Evolutionary conservation across 306 rosid species (phyloP).

Genomic region (Castanospermum australe): DNA sequence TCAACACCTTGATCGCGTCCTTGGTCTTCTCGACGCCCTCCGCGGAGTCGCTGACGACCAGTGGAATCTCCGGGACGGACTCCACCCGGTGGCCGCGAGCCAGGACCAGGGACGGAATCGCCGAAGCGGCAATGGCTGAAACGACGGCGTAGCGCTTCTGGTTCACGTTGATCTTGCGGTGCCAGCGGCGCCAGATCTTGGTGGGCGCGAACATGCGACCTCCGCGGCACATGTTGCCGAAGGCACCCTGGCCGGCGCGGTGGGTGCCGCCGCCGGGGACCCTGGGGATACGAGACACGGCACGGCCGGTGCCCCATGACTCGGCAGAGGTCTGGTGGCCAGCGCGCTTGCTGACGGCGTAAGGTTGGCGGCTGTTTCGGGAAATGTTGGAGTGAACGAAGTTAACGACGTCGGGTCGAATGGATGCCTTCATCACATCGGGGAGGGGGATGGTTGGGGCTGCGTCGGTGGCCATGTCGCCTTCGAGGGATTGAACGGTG

Average conservation of each 20-base stretch:
- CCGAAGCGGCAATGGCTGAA: conserved; percentile 89
- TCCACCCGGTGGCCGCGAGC: conserved; percentile 84
- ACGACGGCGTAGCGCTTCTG: conserved; percentile 80
- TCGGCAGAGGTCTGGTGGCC: conserved; percentile 92
- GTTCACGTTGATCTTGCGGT: conserved; percentile 74
- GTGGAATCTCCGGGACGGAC: conserved; percentile 69
- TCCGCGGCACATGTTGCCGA: conserved; percentile 95
- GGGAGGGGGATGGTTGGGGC: conserved; percentile 49
- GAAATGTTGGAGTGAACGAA: conserved; percentile 73
- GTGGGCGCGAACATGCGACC: conserved; percentile 95
- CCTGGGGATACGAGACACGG: conserved; percentile 90
- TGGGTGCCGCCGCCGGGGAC: conserved; percentile 93
- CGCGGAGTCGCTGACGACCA: conserved; percentile 67
- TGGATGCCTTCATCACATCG: conserved; percentile 69
- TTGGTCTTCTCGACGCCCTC: conserved; percentile 82
- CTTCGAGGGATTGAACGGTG: conserved; percentile 66
- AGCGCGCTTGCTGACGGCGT: conserved; percentile 72
- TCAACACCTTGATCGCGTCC: conserved; percentile 67
- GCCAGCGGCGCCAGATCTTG: conserved; percentile 97
- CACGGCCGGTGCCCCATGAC: conserved; percentile 95
- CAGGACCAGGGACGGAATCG: conserved; percentile 64
- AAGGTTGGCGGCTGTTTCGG: conserved; percentile 72
- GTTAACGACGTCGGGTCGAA: conserved; percentile 77
- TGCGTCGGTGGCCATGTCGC: conserved; percentile 72
- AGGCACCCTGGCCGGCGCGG: conserved; percentile 91